Evolutionary conservation across 2,329 filamentous ascomycete species (phyloP), one percentile per base, ranked within the genome.

Genomic region (Colletotrichum plurivorum): DNA sequence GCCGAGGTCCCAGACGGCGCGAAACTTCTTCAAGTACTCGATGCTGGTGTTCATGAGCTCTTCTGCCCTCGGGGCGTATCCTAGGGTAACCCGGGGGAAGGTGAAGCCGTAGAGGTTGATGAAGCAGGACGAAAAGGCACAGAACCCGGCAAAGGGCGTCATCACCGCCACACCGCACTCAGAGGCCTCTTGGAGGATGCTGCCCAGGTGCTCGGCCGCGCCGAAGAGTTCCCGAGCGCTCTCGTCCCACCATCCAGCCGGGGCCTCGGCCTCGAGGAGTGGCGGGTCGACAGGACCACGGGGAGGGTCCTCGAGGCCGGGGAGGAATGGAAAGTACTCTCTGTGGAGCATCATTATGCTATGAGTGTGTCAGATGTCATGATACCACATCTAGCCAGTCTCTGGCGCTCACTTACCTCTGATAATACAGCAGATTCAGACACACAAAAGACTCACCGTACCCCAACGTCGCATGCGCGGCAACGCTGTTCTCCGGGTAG

Each of bases 131-230:
- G 82, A 84, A 45, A 85, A 84, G 2, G 80, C 79, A 61, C 82
- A 84, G n/a, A 84, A 84, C 0, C 82, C 83, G 0, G 81, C 77
- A 62, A 84, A 85, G 0, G 82, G 83, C 0, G 82, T 83, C 67
- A 78, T 75, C 0, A 84, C 73, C 1, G 78, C 75, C 0, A 79
- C 77, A 0, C 78, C 80, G 5, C 78, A 80, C 9, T 81, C 79
- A 0, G 76, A 78, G 0, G 81, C 76, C 15, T 83, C 81, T n/a
- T 77, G 75, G 0, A 84, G 73, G 0, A 84, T 68, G 1, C 70
- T 71, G 0, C 78, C 75, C 0, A 84, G 78, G 3, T 77, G 73
- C n/a, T 78, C 78, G 0, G 80, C 79, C 0, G 82, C 76, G 0
- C 72, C 68, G 13, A 82, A 84, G 0, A 84, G 55, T 18, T 80